Percentiles rank a stretch among this genome's conserved stretches.
Evolutionary conservation across 371 early-diverging fungal species (phyloP).

Genomic region (Circinella umbellata): DNA sequence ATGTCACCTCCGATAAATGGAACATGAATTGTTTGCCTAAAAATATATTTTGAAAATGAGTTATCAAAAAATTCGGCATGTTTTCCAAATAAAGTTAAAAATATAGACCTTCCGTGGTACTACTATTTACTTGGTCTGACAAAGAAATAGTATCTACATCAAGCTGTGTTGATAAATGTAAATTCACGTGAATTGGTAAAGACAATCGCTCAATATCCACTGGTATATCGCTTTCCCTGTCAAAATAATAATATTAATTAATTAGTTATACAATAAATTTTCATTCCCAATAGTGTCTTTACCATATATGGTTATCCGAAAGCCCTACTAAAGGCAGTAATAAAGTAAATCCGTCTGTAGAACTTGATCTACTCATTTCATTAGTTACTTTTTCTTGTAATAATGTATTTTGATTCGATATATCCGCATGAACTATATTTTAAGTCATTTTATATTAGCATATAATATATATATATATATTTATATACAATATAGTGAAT

Average conservation of each 20-base stretch:
- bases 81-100: background rate
- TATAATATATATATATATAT: too few species aligned
- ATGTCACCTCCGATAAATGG: constrained; percentile 2
- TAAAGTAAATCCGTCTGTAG: background rate
- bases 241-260: background rate
- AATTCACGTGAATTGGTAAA: constrained; percentile 1
- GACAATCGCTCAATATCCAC: constrained; percentile 2
- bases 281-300: background rate
- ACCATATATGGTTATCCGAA: constrained; percentile 8
- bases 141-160: background rate
- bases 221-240: constrained; percentile 4
- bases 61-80: background rate
- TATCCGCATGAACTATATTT: background rate
- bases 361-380: background rate
- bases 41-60: background rate
- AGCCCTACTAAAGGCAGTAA: background rate
- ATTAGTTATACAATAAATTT: background rate
- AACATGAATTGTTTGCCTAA: constrained; percentile 7
- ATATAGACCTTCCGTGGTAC: background rate
- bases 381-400: background rate
- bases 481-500: background rate
- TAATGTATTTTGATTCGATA: background rate
- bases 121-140: background rate
- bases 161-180: background rate
- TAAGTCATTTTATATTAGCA: background rate